These are phyloP conservation scores for Metschnikowia kunwiensis DNA, from an alignment of 805 yeast genomes.

Conservation along the genomic window DNA sequence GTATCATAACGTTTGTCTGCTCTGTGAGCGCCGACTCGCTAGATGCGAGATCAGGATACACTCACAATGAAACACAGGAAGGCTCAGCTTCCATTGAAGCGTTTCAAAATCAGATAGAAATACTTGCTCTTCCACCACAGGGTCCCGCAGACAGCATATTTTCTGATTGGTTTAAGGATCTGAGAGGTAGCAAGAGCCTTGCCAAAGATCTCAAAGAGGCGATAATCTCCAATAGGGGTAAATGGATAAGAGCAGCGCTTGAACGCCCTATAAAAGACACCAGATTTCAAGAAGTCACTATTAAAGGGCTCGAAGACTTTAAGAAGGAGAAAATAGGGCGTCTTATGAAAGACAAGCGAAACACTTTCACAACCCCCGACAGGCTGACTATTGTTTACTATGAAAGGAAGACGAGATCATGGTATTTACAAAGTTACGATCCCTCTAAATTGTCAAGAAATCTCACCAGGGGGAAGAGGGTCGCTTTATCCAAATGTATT, in stretches of 20 bases:
- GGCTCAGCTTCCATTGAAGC: background rate
- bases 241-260: background rate
- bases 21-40: too few species aligned
- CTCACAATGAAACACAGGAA: too few species aligned
- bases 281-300: slow-evolving; percentile 1
- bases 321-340: slow-evolving; percentile 1
- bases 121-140: background rate
- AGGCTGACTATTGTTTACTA: slow-evolving; percentile 10
- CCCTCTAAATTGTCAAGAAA: background rate
- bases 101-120: background rate
- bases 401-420: slow-evolving; percentile 4
- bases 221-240: background rate
- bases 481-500: slow-evolving; percentile 13
- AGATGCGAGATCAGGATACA: too few species aligned
- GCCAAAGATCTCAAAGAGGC: background rate
- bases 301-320: slow-evolving; percentile 4
- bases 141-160: background rate
- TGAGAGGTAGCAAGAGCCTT: background rate
- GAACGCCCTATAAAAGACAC: background rate
- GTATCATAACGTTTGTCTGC: too few species aligned
- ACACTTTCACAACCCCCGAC: slow-evolving; percentile 8
- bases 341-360: slow-evolving; percentile 7
- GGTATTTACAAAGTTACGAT: slow-evolving; percentile 8
- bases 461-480: slow-evolving; percentile 4
- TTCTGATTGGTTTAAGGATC: slow-evolving; percentile 1